A percentile compares a stretch with the other conserved stretches of the same genome.
Evolutionary conservation across 768 basidiomycete species (phyloP).

Genomic region (Suillus subaureus): DNA sequence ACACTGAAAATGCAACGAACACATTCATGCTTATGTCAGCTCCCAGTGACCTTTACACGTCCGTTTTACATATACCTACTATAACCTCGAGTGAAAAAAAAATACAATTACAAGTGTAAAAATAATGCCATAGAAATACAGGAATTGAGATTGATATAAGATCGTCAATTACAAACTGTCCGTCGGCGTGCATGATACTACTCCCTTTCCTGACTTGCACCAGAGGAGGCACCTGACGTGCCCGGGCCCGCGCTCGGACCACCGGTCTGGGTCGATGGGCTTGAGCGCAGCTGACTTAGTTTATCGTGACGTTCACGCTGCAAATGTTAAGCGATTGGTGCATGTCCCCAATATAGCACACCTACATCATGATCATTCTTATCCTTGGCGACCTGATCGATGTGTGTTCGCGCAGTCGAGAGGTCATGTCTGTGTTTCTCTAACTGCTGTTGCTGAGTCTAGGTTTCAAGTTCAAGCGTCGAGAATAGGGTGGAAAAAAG

Average conservation of each 20-base stretch:
- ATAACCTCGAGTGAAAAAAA: background rate
- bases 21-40: slow-evolving; percentile 6
- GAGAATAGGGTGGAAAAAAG: background rate
- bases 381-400: slow-evolving; percentile 22
- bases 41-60: background rate
- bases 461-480: background rate
- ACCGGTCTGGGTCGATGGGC: background rate
- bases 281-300: slow-evolving; percentile 16
- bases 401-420: slow-evolving; percentile 16
- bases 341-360: background rate
- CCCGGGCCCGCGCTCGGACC: background rate
- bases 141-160: background rate
- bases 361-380: slow-evolving; percentile 29
- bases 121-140: background rate
- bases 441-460: slow-evolving; percentile 31
- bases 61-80: too few species aligned
- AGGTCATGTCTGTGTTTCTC: slow-evolving; percentile 21
- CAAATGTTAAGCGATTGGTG: background rate
- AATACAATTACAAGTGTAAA: background rate
- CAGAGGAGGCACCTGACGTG: slow-evolving; percentile 3
- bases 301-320: slow-evolving; percentile 25
- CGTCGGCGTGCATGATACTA: background rate
- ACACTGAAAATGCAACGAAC: slow-evolving; percentile 7
- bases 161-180: background rate
- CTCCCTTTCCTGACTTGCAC: background rate